A percentile compares a stretch with the other conserved stretches of the same genome.
Evolutionary conservation across 2,329 filamentous ascomycete genomes (phyloP).

Genomic region (Hymenoscyphus infarciens): DNA sequence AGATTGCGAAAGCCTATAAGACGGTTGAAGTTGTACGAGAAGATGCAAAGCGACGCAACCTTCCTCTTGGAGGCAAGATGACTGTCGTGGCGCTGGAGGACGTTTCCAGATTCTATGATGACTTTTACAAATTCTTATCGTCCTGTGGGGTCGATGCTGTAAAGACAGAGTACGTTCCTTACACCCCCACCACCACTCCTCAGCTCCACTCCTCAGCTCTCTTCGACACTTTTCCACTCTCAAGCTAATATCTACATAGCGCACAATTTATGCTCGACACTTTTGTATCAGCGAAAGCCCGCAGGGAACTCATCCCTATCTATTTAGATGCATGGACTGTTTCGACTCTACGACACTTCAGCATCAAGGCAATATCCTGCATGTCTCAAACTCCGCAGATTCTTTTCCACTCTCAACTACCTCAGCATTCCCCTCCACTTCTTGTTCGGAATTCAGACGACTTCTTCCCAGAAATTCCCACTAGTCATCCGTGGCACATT

Average conservation of each 20-base stretch:
- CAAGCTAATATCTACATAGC: constrained; percentile 18
- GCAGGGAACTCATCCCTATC: constrained; percentile 66
- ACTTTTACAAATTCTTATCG: constrained; percentile 83
- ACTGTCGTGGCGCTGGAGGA: constrained; percentile 72
- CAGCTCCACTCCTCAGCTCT: too few species aligned
- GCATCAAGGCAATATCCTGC: constrained; percentile 78
- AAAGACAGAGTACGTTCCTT: constrained; percentile 67
- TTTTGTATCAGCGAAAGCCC: constrained; percentile 62
- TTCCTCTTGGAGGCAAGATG: constrained; percentile 61
- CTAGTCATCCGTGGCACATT: constrained; percentile 89
- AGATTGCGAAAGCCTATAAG: constrained; percentile 74
- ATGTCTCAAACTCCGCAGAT: constrained; percentile 90
- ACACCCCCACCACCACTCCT: not conserved
- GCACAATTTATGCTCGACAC: constrained; percentile 86
- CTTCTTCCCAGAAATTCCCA: constrained; percentile 80
- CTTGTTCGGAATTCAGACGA: constrained; percentile 84
- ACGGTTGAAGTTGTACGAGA: constrained; percentile 58
- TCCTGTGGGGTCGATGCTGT: constrained; percentile 76
- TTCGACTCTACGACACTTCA: constrained; percentile 73
- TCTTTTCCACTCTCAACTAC: constrained; percentile 79
- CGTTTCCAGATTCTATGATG: constrained; percentile 73
- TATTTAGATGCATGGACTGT: constrained; percentile 88
- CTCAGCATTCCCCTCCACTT: constrained; percentile 68
- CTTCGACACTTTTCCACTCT: not conserved
- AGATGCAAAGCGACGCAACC: constrained; percentile 43